phyloP scores from a whole-genome alignment of 2,329 filamentous ascomycete genomes.

The Didymella sp. region DNA sequence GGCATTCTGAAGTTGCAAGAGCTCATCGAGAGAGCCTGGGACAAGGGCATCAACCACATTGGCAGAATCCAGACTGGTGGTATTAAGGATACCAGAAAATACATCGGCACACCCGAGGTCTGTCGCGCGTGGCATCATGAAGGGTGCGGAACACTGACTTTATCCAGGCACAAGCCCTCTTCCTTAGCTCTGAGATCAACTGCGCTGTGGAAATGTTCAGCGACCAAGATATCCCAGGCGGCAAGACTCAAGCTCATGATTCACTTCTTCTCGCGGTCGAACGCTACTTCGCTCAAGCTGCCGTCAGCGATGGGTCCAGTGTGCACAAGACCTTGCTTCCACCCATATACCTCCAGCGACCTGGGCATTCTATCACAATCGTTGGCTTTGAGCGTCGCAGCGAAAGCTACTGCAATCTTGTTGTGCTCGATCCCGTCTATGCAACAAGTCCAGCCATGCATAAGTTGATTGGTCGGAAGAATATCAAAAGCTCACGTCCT shows the following conservation, averaged over 20 bases:
- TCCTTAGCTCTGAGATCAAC: conserved; percentile 70
- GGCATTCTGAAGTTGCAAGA: conserved; percentile 85
- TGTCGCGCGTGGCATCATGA: conserved; percentile 2
- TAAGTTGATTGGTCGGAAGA: conserved; percentile 60
- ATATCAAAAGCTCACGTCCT: conserved; percentile 61
- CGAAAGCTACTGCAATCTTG: conserved; percentile 70
- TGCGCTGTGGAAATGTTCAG: conserved; percentile 61
- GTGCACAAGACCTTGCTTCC: conserved; percentile 76
- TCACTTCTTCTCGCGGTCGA: conserved; percentile 73
- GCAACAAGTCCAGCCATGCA: conserved; percentile 70
- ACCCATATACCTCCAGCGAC: conserved; percentile 90
- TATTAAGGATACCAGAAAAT: conserved; percentile 87
- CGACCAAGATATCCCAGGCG: conserved; percentile 51
- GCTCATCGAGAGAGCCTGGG: conserved; percentile 87
- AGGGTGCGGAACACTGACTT: conserved; percentile 18
- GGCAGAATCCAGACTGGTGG: conserved; percentile 85
- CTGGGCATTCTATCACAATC: conserved; percentile 90
- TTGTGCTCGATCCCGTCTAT: conserved; percentile 90
- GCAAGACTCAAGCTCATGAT: conserved; percentile 56
- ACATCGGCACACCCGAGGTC: conserved; percentile 92
- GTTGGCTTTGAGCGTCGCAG: conserved; percentile 77
- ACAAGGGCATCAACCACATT: conserved; percentile 77
- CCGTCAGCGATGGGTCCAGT: conserved; percentile 60
- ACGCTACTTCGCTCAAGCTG: conserved; percentile 71
- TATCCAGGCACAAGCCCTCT: conserved; percentile 77